Evolutionary conservation across 495 filamentous ascomycete genomes (phyloP).

Genomic region (Neurospora sp.): DNA sequence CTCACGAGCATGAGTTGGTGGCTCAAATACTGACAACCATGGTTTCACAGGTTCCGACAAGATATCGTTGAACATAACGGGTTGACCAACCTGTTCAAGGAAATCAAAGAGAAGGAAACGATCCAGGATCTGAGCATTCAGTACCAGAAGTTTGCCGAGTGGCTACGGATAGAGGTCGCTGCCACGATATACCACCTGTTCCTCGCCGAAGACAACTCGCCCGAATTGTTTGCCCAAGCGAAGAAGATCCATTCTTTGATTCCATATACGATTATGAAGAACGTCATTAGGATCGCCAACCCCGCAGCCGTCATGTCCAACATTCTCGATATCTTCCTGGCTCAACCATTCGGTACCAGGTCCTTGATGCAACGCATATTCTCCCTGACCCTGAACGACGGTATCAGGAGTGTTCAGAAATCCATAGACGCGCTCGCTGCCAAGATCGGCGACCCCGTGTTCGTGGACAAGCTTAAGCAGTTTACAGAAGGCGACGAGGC

Average conservation of each 20-base stretch:
- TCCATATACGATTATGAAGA: constrained; percentile 87
- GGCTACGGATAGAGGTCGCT: constrained; percentile 93
- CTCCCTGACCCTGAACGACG: constrained; percentile 80
- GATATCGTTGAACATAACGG: constrained; percentile 60
- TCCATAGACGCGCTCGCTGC: constrained; percentile 64
- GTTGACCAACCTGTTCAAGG: constrained; percentile 82
- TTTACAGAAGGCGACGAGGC: constrained; percentile 67
- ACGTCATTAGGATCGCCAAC: constrained; percentile 92
- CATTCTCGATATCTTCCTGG: constrained; percentile 87
- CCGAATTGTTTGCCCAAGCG: constrained; percentile 86
- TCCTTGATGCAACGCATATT: constrained; percentile 91
- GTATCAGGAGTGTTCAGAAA: constrained; percentile 73
- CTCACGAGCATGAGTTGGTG: not conserved
- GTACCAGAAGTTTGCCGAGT: constrained; percentile 97
- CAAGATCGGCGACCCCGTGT: constrained; percentile 68
- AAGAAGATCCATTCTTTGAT: constrained; percentile 90
- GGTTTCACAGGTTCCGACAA: constrained; percentile 37
- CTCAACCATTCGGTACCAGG: constrained; percentile 83
- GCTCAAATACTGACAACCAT: not conserved
- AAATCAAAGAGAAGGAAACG: constrained; percentile 77
- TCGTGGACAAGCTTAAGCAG: constrained; percentile 72
- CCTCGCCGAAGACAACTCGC: constrained; percentile 94
- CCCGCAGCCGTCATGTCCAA: constrained; percentile 91
- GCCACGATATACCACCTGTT: constrained; percentile 96
- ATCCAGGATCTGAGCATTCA: constrained; percentile 84